phyloP scores from a whole-genome alignment of 495 filamentous ascomycete genomes.

The Neurospora sp. region DNA sequence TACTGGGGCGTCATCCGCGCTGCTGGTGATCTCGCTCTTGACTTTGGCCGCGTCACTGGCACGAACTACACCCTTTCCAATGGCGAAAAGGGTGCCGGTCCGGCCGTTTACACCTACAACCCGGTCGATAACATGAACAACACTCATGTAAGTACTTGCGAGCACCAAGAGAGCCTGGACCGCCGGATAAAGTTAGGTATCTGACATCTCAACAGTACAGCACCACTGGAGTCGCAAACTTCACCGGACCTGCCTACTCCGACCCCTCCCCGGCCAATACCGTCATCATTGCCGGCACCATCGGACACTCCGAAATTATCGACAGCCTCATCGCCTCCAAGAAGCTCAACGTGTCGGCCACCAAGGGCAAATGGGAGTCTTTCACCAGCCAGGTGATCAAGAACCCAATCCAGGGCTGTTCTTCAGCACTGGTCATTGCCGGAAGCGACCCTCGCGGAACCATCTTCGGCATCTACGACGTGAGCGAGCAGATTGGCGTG shows the following conservation, averaged over 20 bases:
- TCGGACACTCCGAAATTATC: constrained; percentile 53
- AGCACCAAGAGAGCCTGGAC: background rate
- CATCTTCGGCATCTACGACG: constrained; percentile 64
- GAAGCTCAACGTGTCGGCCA: constrained; percentile 40
- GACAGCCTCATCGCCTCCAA: constrained; percentile 45
- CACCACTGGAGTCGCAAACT: constrained; percentile 30
- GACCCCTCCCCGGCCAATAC: constrained; percentile 35
- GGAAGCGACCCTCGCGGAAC: constrained; percentile 59
- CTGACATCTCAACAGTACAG: constrained; percentile 24
- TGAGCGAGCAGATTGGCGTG: constrained; percentile 69
- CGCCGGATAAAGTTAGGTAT: background rate
- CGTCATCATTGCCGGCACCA: constrained; percentile 61
- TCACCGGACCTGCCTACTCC: constrained; percentile 33
- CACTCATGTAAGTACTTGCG: constrained; percentile 28
- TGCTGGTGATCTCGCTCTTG: constrained; percentile 53
- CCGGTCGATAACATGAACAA: constrained; percentile 37
- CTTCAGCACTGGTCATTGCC: constrained; percentile 55
- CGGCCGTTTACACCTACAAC: constrained; percentile 31
- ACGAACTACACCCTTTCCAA: constrained; percentile 46
- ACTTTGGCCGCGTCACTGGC: constrained; percentile 62
- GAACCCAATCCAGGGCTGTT: constrained; percentile 46
- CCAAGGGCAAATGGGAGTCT: constrained; percentile 59
- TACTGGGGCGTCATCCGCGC: constrained; percentile 61
- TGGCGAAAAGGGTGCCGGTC: constrained; percentile 27
- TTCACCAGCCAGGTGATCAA: constrained; percentile 51